Evolutionary conservation across 352 stramenopile genomes (phyloP), one percentile per base, ranked within the genome.

Genomic region (Globisporangium viniferum): DNA sequence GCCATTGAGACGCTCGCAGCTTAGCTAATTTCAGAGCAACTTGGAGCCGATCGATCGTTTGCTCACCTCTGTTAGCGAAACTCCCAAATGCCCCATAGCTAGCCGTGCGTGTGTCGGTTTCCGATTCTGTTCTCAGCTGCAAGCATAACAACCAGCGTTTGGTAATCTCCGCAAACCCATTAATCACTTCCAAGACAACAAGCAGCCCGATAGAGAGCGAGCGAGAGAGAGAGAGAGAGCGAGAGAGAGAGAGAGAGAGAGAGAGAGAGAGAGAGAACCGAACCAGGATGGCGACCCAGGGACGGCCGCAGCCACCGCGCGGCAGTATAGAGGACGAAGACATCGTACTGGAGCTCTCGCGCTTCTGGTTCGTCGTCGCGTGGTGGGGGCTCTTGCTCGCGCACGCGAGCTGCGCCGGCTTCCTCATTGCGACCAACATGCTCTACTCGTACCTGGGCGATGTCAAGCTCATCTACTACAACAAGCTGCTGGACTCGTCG

Each of bases 391-490:
- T 70, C 22, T 27, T 80, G 54, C 63, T 76, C 18, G 69, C 56
- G 53, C 75, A 76, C 36, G 60, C 56, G 24, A 60, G 54, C n/a
- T 74, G 68, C 39, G 71, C 64, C 1, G 68, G 64, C n/a, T 77
- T 78, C 29, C 57, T 76, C 51, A 70, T 69, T 56, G 64, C 72
- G 12, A 76, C 51, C n/a, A 78, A 73, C 15, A 18, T 69, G 9
- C 53, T 81, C 35, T 79, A 79, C 44, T 51, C 64, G 8, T 81
- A 79, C 55, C 35, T 79, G 15, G 70, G 66, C 6, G 56, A 64
- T 41, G 57, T 76, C 55, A 60, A 67, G 27, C 71, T 81, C 36
- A 72, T 81, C 31, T 79, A 81, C 66, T 81, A 78, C 70, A 79
- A 79, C 75, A 81, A 79, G 49, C 70, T 81, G n/a, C 65, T 81